These are phyloP conservation scores for Ceratocystis huliohia DNA, from an alignment of 2,329 filamentous ascomycete species.

Conservation along the genomic window DNA sequence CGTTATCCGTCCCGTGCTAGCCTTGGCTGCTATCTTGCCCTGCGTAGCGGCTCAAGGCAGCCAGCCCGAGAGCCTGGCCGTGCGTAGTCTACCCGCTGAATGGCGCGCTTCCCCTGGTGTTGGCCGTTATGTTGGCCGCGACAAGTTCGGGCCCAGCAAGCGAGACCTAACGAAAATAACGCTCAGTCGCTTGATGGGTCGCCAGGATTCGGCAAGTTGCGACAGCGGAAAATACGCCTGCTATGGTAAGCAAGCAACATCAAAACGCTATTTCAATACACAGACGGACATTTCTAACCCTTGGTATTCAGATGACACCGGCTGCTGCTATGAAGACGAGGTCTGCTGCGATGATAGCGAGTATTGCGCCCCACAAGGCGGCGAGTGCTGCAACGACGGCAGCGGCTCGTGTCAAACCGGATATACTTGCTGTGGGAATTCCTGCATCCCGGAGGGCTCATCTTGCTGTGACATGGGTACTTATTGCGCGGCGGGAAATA, in stretches of 20 bases:
- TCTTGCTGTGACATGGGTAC: background rate
- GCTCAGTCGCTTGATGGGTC: background rate
- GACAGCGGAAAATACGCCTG: background rate
- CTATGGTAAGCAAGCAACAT: background rate
- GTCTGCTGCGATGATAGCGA: background rate
- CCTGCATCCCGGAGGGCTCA: background rate
- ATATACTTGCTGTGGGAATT: background rate
- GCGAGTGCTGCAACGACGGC: constrained; percentile 1
- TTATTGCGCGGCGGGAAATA: background rate
- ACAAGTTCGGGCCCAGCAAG: background rate
- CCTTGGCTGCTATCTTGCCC: background rate
- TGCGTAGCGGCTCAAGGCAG: background rate
- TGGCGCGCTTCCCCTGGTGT: background rate
- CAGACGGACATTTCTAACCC: background rate
- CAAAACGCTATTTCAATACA: no score
- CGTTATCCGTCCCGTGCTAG: background rate
- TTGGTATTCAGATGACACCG: background rate
- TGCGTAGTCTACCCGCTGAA: background rate
- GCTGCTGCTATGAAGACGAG: background rate
- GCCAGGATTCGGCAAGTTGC: background rate
- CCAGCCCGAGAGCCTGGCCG: background rate
- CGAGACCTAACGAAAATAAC: background rate
- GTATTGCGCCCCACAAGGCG: background rate
- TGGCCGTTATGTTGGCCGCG: background rate
- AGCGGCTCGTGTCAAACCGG: background rate